Evolutionary conservation across 768 basidiomycete species (phyloP), one percentile per base, ranked within the genome.

Genomic region (Agaricus blazei): DNA sequence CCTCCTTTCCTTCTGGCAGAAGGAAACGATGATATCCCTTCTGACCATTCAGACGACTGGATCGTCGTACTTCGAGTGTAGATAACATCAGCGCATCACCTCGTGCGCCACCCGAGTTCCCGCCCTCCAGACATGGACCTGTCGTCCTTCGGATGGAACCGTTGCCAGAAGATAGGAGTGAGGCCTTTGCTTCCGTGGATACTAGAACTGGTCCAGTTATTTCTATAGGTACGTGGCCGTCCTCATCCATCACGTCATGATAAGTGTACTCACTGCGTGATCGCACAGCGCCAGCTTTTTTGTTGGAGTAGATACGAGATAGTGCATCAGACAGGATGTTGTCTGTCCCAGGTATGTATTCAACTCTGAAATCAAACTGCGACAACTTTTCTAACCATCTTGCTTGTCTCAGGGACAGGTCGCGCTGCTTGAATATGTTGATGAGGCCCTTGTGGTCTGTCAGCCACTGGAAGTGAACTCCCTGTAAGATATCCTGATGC

Each of bases 341-440:
- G 4, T 68, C 64, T 0, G 38, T 51, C 0, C 75, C 74, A 0
- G 60, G 59, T 0, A 64, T 19, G 24, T 67, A 67, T 0, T 49
- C 15, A 0, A 67, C 48, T 28, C 63, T 57, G 38, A 65, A 67
- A 26, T 59, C 44, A 41, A 67, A 67, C 2, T 23, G 12, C 1
- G 51, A 40, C 1, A 67, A 58, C 15, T 65, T 65, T n/a, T 74
- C 71, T 1, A 70, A n/a, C 76, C 76, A 77, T 0, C 70, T 58
- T 0, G 65, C 68, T 38, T 76, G 75, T 2, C 71, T 56, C 0
- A 63, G 63, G 0, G 70, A 71, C 11, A 76, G 37, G 5, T 72
- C 59, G 15, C 58, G 60, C 51, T 77, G 74, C 0, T 54, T 60
- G 15, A 67, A 31, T 0, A 77, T 29, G 24, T 69, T 57, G 0